Evolutionary conservation across 805 yeast genomes (phyloP).

Genomic region (Yarrowia porcina): DNA sequence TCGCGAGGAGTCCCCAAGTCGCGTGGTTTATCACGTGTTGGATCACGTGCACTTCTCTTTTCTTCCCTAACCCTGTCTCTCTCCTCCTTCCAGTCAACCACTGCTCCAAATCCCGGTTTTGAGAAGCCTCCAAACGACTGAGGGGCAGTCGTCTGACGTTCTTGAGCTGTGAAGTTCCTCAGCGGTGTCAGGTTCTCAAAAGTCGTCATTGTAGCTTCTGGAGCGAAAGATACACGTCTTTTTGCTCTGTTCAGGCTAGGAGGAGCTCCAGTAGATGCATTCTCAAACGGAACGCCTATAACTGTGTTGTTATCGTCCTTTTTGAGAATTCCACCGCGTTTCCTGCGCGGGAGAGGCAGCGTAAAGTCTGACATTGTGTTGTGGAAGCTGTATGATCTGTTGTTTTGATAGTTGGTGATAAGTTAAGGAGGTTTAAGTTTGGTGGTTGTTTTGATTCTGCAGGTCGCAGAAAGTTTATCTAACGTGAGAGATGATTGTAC

Average conservation of each 20-base stretch:
- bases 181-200: slow-evolving; percentile 12
- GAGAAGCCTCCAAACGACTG: not conserved
- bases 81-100: slow-evolving; percentile 4
- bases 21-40: too few relatives aligned
- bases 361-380: slow-evolving; percentile 16
- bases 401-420: not conserved
- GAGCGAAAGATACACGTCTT: slow-evolving; percentile 9
- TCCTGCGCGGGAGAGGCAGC: not conserved
- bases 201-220: slow-evolving; percentile 23
- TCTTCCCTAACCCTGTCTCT: not conserved
- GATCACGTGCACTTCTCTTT: not conserved
- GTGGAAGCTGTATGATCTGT: not conserved
- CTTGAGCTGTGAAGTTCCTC: not conserved
- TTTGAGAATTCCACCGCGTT: slow-evolving; percentile 19
- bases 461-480: not conserved
- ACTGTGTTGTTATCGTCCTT: slow-evolving; percentile 24
- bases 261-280: not conserved
- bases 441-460: slow-evolving; percentile 16
- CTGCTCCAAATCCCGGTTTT: not conserved
- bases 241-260: not conserved
- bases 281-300: slow-evolving; percentile 5
- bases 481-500: too few relatives aligned
- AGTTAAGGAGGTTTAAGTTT: not conserved
- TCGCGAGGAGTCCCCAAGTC: too few relatives aligned
- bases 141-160: not conserved